Evolutionary conservation across 306 rosid species (phyloP).

Genomic region (Macrotyloma uniflorum): DNA sequence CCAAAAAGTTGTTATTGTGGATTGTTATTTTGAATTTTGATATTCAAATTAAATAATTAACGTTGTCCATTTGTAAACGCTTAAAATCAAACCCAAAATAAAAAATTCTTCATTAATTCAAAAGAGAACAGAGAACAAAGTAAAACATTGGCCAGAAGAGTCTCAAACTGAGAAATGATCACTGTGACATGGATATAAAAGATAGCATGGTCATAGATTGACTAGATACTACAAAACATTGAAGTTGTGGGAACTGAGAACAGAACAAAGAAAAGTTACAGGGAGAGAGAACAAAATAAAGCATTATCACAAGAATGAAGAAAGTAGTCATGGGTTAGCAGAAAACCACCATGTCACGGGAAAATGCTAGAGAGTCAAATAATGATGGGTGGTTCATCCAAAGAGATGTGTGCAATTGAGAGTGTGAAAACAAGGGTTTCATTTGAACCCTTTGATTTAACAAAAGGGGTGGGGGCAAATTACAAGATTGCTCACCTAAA

Average conservation of each 20-base stretch:
- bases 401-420: not conserved
- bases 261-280: not conserved
- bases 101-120: not conserved
- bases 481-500: not conserved
- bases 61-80: not conserved
- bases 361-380: not conserved
- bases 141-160: not conserved
- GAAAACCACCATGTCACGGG: not conserved
- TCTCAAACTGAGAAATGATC: not conserved
- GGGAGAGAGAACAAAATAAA: not conserved
- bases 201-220: not conserved
- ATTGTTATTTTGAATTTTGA: too few species aligned
- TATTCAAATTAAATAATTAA: not conserved
- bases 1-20: not conserved
- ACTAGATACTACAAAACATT: not conserved
- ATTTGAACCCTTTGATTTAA: not conserved
- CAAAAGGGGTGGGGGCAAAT: not conserved
- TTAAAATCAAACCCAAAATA: too few species aligned
- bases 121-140: not conserved
- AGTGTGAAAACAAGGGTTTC: not conserved
- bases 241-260: not conserved
- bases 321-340: not conserved
- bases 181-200: not conserved
- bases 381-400: not conserved
- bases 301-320: not conserved